A percentile compares a stretch with the other conserved stretches of the same genome.
These are phyloP conservation scores for Pneumocystis wakefieldiae DNA, from an alignment of 1,139 yeast species.

Conservation along the genomic window DNA sequence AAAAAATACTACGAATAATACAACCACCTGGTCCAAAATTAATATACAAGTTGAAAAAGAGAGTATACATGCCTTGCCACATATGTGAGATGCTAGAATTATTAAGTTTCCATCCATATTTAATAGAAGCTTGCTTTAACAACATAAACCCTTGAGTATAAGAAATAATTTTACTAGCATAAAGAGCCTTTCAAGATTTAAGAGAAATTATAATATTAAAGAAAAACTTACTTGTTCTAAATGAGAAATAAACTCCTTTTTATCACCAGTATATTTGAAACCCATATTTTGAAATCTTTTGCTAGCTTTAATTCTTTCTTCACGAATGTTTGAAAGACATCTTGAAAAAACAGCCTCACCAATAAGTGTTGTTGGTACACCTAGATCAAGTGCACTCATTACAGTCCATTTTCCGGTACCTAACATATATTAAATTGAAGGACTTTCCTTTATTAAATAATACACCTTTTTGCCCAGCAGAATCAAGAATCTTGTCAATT, in stretches of 20 bases:
- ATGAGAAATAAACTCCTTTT: slow-evolving; percentile 22
- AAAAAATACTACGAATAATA: slow-evolving; percentile 95
- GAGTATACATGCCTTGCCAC: slow-evolving; percentile 99
- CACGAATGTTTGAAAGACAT: slow-evolving; percentile 84
- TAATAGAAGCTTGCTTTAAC: slow-evolving; percentile 94
- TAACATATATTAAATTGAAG: not conserved
- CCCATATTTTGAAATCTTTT: slow-evolving; percentile 60
- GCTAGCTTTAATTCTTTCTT: slow-evolving; percentile 80
- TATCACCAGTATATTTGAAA: not conserved
- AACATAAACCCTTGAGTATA: slow-evolving; percentile 99
- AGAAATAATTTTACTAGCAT: slow-evolving; percentile 96
- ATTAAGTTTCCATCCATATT: slow-evolving; percentile 93
- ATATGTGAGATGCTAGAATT: slow-evolving; percentile 95
- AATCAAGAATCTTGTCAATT: slow-evolving; percentile 89
- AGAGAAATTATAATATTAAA: slow-evolving; percentile 81
- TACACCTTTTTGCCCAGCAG: slow-evolving; percentile 90
- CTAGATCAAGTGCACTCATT: slow-evolving; percentile 90
- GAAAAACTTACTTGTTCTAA: slow-evolving; percentile 35
- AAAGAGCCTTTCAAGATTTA: slow-evolving; percentile 92
- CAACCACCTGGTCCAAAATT: slow-evolving; percentile 87
- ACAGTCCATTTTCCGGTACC: slow-evolving; percentile 99
- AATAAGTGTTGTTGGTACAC: slow-evolving; percentile 94
- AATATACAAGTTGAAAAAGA: slow-evolving; percentile 94
- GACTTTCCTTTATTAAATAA: not conserved
- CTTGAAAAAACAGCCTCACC: slow-evolving; percentile 98